Conservation (phyloP, 176 grass and related monocot species). For the Luzula sylvatica region DNA sequence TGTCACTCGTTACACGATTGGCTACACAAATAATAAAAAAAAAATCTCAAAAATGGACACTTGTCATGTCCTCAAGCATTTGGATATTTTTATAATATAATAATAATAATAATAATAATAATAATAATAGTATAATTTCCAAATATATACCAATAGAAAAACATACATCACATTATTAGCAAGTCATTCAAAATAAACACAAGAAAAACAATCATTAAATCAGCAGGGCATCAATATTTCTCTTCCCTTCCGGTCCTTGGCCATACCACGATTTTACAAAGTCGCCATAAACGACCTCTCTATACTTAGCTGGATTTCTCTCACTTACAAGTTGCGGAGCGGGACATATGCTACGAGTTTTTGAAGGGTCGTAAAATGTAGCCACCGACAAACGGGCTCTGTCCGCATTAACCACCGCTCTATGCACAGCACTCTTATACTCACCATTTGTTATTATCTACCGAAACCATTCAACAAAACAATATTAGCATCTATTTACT, state of each 20-base stretch:
- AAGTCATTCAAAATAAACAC: not conserved
- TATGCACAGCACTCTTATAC: constrained; percentile 72
- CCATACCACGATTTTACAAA: constrained; percentile 88
- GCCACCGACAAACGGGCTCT: constrained; percentile 68
- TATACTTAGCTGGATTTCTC: constrained; percentile 42
- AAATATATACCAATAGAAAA: too few relatives aligned
- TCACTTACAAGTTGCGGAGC: constrained; percentile 40
- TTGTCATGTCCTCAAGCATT: too few relatives aligned
- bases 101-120: too few relatives aligned
- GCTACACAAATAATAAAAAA: too few relatives aligned
- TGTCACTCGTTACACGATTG: too few relatives aligned
- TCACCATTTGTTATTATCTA: constrained; percentile 83
- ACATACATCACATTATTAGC: not conserved
- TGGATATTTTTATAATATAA: too few relatives aligned
- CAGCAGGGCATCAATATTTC: constrained; percentile 72
- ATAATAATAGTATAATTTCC: too few relatives aligned
- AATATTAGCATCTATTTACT: constrained; percentile 3
- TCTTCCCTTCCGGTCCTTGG: constrained; percentile 87
- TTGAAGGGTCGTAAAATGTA: constrained; percentile 79
- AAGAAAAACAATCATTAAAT: constrained; percentile 17
- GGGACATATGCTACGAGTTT: constrained; percentile 56
- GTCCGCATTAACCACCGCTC: constrained; percentile 59
- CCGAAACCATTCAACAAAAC: constrained; percentile 8
- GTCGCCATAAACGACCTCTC: constrained; percentile 76
- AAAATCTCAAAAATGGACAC: too few relatives aligned